Percentiles rank a stretch among this genome's conserved stretches.
phyloP scores from a whole-genome alignment of 1,284 basidiomycete species.

The Microbotryum violaceum region DNA sequence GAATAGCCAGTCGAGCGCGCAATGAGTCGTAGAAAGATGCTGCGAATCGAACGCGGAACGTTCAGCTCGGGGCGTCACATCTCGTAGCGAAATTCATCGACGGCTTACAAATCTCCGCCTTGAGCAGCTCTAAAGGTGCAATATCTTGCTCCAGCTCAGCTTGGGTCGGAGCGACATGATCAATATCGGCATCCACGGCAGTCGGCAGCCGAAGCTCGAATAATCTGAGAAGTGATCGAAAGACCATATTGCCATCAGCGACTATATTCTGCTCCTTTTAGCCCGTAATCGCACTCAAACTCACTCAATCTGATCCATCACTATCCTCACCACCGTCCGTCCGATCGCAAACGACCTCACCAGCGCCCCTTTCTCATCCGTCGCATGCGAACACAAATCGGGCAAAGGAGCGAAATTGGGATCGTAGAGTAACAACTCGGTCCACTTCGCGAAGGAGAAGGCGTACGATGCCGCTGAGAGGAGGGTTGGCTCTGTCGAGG shows the following conservation, averaged over 20 bases:
- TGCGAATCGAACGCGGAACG: neutral
- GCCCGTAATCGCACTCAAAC: neutral
- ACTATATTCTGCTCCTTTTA: too few relatives aligned
- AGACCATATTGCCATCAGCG: too few relatives aligned
- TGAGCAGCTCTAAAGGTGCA: neutral
- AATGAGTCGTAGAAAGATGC: constrained; percentile 12
- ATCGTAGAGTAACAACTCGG: constrained; percentile 22
- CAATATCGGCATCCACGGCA: constrained; percentile 17
- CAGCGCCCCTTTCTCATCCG: constrained; percentile 2
- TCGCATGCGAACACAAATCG: constrained; percentile 17
- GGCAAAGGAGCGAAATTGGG: constrained; percentile 11
- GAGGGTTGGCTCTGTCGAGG: neutral
- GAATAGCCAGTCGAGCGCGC: neutral
- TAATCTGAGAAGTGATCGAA: constrained; percentile 1
- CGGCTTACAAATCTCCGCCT: constrained; percentile 13
- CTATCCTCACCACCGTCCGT: neutral
- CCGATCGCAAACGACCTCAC: constrained; percentile 8
- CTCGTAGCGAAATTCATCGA: fast-evolving
- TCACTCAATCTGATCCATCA: constrained; percentile 12
- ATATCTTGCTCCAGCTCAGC: neutral
- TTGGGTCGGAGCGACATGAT: neutral
- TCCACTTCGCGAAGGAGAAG: constrained; percentile 15
- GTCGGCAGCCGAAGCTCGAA: constrained; percentile 27
- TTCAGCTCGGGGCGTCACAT: neutral
- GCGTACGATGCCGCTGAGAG: constrained; percentile 1